Percentiles rank a stretch among this genome's conserved stretches.
Conservation (phyloP, 495 filamentous ascomycete species). For the Penicillium subrubescens region DNA sequence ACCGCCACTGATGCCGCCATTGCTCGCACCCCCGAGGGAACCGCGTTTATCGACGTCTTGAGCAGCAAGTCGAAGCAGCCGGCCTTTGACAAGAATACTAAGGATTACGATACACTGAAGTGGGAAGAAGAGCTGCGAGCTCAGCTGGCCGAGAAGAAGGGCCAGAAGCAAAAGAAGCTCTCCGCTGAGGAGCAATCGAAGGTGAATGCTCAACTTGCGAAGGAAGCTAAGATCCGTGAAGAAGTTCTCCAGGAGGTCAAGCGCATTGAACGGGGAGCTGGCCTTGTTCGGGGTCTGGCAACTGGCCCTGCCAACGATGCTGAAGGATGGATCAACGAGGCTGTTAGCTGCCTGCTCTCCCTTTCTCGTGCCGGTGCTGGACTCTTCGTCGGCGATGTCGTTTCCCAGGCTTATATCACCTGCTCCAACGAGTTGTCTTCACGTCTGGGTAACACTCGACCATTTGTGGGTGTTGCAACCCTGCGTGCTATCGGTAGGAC, state of each 20-base stretch:
- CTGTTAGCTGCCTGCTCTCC: constrained; percentile 68
- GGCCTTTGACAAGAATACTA: constrained; percentile 77
- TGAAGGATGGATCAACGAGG: constrained; percentile 80
- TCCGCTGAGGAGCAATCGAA: constrained; percentile 84
- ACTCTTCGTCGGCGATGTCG: constrained; percentile 73
- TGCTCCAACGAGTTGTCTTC: constrained; percentile 71
- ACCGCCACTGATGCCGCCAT: constrained; percentile 89
- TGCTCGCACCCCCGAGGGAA: constrained; percentile 83
- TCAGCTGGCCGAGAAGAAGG: constrained; percentile 89
- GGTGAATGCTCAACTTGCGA: constrained; percentile 86
- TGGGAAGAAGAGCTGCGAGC: constrained; percentile 94
- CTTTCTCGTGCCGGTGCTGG: constrained; percentile 77
- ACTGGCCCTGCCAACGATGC: constrained; percentile 83
- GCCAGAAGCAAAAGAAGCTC: constrained; percentile 84
- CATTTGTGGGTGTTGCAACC: constrained; percentile 86
- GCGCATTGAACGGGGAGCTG: constrained; percentile 75
- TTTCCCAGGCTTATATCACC: constrained; percentile 77
- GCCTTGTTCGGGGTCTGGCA: constrained; percentile 79
- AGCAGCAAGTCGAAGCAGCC: constrained; percentile 69
- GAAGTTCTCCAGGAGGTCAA: constrained; percentile 67
- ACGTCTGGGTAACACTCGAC: constrained; percentile 73
- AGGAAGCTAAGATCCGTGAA: constrained; percentile 77
- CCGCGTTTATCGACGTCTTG: constrained; percentile 85
- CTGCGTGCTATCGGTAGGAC: constrained; percentile 74
- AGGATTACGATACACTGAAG: constrained; percentile 92